Evolutionary conservation across 106 monocot species (phyloP), one percentile per base, ranked within the genome.

Genomic region (Platanthera zijinensis): DNA sequence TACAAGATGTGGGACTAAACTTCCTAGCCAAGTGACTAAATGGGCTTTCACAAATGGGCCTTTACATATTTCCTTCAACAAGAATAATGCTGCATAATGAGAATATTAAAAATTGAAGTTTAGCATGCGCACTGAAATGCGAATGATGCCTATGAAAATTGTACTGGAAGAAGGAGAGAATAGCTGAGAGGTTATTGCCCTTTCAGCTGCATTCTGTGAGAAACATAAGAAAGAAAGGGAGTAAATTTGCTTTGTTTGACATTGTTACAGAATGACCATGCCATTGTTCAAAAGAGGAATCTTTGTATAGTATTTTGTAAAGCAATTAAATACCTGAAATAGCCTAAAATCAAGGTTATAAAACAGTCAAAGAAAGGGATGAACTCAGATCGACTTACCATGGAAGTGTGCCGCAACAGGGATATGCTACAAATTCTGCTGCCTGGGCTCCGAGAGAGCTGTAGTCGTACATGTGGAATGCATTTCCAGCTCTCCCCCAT

Each of bases 401-500:
- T 74, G 59, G 76, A 68, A 51, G 90, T 87, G 83, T 93, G 96
- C 51, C 86, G 90, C 68, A 90, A 72, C 53, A 93, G 48, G 72
- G 88, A 86, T 22, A 81, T 74, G 25, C 76, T 83, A 51, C 74
- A 82, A 10, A 52, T 62, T 68, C 70, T 78, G 74, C 76, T 85
- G 15, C 79, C 79, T 15, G 72, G 77, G 53, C 76, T 69, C 70
- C 73, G 74, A 71, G 89, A 85, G 14, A 90, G 50, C 32, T 87
- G 71, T 28, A 96, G 72, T 11, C 85, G 80, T n/a, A 93, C 84
- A 79, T 90, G 96, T 75, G 96, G 93, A 76, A 89, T 84, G 74
- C 59, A 77, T 84, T 89, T 93, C 96, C 93, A 96, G 70, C 83
- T 89, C 74, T 96, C 90, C 52, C 96, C 96, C 72, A 93, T 71